Conservation (phyloP, 306 rosid genomes). For the Fragaria iinumae region DNA sequence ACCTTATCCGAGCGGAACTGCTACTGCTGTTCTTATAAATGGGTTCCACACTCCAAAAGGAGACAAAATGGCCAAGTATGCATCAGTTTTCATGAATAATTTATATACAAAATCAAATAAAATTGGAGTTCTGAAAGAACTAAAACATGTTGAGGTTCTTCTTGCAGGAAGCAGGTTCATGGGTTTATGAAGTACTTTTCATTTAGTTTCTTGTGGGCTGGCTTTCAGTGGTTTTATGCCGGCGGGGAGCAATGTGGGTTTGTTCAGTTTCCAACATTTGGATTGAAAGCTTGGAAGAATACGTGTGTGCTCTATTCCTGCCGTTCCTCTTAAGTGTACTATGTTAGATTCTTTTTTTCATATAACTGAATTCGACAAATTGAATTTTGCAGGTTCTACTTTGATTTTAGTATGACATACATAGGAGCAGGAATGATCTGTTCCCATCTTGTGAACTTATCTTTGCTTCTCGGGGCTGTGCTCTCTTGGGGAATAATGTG, state of each 20-base stretch:
- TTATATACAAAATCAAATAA: neutral
- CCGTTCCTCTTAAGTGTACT: neutral
- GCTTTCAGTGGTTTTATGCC: constrained; percentile 88
- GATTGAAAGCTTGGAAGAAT: constrained; percentile 78
- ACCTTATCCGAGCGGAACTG: constrained; percentile 95
- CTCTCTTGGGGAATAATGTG: constrained; percentile 99
- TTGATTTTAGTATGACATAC: constrained; percentile 93
- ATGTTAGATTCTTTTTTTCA: constrained; percentile 11
- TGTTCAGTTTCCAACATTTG: constrained; percentile 88
- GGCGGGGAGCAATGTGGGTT: constrained; percentile 90
- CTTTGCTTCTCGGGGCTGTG: constrained; percentile 87
- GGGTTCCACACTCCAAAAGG: constrained; percentile 95
- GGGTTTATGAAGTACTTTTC: constrained; percentile 80
- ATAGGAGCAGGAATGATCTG: constrained; percentile 99
- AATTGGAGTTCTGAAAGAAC: constrained; percentile 23
- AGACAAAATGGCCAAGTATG: constrained; percentile 81
- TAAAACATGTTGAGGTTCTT: constrained; percentile 25
- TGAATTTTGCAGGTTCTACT: constrained; percentile 78
- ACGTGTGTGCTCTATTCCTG: constrained; percentile 50
- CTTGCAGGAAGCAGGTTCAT: constrained; percentile 78
- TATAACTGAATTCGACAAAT: constrained; percentile 25
- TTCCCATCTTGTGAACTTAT: constrained; percentile 88
- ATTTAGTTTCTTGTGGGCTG: constrained; percentile 80
- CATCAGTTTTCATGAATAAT: constrained; percentile 3
- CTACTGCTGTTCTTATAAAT: constrained; percentile 96